Percentiles rank a stretch among this genome's conserved stretches.
phyloP scores from a whole-genome alignment of 805 yeast genomes.

The Kregervanrija delftensis region DNA sequence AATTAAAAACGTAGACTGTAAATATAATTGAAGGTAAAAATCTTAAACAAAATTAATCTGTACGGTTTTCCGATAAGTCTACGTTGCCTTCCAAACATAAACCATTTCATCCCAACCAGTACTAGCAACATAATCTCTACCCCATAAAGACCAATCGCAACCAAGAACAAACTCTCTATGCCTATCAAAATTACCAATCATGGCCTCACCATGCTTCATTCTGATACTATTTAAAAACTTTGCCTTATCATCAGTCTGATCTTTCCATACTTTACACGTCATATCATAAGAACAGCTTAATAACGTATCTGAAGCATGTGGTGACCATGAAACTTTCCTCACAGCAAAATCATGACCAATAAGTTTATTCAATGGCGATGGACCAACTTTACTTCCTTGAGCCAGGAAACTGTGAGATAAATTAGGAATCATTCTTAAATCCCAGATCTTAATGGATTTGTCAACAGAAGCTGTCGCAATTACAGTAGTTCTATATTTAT shows the following conservation, averaged over 20 bases:
- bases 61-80: neutral
- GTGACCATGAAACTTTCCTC: constrained; percentile 79
- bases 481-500: constrained; percentile 74
- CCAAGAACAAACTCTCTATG: constrained; percentile 91
- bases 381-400: constrained; percentile 42
- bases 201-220: constrained; percentile 41
- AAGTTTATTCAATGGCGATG: constrained; percentile 69
- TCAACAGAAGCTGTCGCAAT: constrained; percentile 93
- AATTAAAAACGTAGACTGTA: neutral
- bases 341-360: constrained; percentile 89
- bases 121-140: constrained; percentile 90
- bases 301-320: constrained; percentile 67
- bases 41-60: neutral
- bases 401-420: constrained; percentile 28
- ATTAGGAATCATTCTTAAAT: constrained; percentile 57
- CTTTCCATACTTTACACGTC: constrained; percentile 86
- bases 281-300: constrained; percentile 84
- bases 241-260: constrained; percentile 54
- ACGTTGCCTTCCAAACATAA: constrained; percentile 73
- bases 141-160: constrained; percentile 96
- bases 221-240: constrained; percentile 40
- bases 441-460: constrained; percentile 80
- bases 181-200: constrained; percentile 49
- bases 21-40: neutral
- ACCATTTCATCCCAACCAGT: constrained; percentile 97